Conservation (phyloP, 2,329 filamentous ascomycete genomes). For the Fusarium sp. region DNA sequence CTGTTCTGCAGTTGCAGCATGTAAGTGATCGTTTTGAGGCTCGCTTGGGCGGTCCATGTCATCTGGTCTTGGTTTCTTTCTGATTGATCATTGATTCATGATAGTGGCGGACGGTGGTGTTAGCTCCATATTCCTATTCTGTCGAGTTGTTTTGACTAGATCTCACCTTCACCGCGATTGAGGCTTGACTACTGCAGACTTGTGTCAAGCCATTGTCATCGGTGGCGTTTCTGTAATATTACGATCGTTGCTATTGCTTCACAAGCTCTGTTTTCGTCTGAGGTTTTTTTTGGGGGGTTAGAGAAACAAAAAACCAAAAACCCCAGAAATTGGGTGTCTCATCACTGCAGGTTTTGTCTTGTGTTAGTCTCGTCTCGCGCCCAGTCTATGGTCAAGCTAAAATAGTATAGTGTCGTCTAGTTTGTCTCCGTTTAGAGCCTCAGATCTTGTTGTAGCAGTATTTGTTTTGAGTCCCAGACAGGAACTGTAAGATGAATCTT, state of each 20-base stretch:
- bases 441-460: conserved; percentile 18
- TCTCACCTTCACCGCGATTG: conserved; percentile 29
- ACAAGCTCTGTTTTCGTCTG: not conserved
- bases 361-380: conserved; percentile 31
- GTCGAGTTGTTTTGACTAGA: conserved; percentile 29
- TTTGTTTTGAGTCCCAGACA: conserved; percentile 37
- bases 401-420: conserved; percentile 17
- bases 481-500: conserved; percentile 30
- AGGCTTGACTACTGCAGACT: conserved; percentile 8
- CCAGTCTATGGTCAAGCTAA: conserved; percentile 6
- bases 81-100: not conserved
- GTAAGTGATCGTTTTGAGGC: conserved; percentile 29
- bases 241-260: not conserved
- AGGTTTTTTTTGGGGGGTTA: conserved; percentile 1
- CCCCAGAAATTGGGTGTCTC: conserved; percentile 21
- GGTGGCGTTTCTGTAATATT: conserved; percentile 36
- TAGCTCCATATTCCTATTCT: conserved; percentile 36
- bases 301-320: conserved; percentile 1
- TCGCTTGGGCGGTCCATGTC: conserved; percentile 15
- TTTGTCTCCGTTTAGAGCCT: conserved; percentile 14
- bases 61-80: not conserved
- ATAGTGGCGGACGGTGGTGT: conserved; percentile 17
- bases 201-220: conserved; percentile 18
- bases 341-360: conserved; percentile 20
- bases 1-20: conserved; percentile 1